phyloP scores from a whole-genome alignment of 2,329 filamentous ascomycete genomes.

The Claviceps purpurea region DNA sequence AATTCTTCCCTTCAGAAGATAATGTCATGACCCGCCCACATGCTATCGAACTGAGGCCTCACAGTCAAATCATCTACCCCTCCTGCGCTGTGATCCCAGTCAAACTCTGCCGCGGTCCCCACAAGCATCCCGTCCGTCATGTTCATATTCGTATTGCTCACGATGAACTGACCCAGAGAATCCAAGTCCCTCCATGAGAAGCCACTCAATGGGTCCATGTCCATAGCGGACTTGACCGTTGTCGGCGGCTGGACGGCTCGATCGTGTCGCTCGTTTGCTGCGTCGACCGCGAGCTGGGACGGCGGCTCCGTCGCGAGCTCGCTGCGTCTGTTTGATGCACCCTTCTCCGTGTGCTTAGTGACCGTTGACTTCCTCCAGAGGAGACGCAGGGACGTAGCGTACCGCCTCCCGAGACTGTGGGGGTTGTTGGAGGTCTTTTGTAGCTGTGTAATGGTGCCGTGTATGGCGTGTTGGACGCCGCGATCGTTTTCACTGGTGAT shows the following conservation, averaged over 20 bases:
- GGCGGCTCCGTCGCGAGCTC: conserved; percentile 12
- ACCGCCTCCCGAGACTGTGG: conserved; percentile 47
- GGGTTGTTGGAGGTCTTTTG: conserved; percentile 42
- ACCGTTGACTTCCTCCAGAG: conserved; percentile 36
- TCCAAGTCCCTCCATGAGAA: conserved; percentile 51
- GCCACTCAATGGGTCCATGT: conserved; percentile 34
- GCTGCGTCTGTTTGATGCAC: neutral
- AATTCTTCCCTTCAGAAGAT: conserved; percentile 7
- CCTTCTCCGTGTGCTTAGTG: conserved; percentile 5
- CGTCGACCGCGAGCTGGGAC: conserved; percentile 9
- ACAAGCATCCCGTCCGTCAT: conserved; percentile 13
- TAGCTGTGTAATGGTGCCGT: conserved; percentile 44
- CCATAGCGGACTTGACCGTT: conserved; percentile 12
- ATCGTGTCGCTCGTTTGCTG: conserved; percentile 11
- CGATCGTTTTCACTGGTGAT: conserved; percentile 40
- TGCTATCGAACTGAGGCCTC: conserved; percentile 9
- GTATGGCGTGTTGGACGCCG: conserved; percentile 43
- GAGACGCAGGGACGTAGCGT: conserved; percentile 45
- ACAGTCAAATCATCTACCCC: conserved; percentile 10
- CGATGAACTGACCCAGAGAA: conserved; percentile 42
- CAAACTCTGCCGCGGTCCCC: conserved; percentile 13
- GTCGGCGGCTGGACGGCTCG: neutral
- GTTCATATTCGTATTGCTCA: conserved; percentile 12
- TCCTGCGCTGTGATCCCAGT: conserved; percentile 13
- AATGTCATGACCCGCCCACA: conserved; percentile 12